phyloP scores from a whole-genome alignment of 164 flowering plant genomes.

The Buxus sempervirens region DNA sequence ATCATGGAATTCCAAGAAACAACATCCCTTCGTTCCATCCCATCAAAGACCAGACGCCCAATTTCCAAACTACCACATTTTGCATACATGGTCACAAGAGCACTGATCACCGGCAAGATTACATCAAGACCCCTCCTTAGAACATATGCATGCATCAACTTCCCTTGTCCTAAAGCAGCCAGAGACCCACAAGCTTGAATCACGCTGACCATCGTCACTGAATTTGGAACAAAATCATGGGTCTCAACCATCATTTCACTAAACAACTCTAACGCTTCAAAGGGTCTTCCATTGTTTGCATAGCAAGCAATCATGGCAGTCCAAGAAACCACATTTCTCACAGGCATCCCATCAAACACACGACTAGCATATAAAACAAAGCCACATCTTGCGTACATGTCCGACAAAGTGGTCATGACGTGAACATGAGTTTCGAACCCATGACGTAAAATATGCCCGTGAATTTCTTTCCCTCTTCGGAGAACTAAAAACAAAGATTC shows the following conservation, averaged over 20 bases:
- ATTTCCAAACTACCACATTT: conserved; percentile 62
- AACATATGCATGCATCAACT: conserved; percentile 59
- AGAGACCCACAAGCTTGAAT: conserved; percentile 83
- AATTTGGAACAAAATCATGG: conserved; percentile 44
- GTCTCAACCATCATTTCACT: conserved; percentile 49
- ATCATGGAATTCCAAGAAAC: conserved; percentile 77
- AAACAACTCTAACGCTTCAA: conserved; percentile 70
- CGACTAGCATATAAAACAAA: conserved; percentile 43
- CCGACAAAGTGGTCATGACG: conserved; percentile 74
- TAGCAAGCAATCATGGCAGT: conserved; percentile 89
- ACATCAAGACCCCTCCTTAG: conserved; percentile 72
- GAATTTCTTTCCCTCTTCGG: conserved; percentile 63
- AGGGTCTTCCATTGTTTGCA: conserved; percentile 59
- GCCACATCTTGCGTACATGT: conserved; percentile 76
- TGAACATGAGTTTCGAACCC: conserved; percentile 61
- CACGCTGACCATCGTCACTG: conserved; percentile 87
- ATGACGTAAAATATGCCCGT: conserved; percentile 58
- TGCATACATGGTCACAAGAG: conserved; percentile 69
- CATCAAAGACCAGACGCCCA: conserved; percentile 51
- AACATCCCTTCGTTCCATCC: conserved; percentile 49
- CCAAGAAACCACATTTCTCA: conserved; percentile 82
- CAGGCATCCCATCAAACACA: conserved; percentile 59
- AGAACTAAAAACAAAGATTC: conserved; percentile 26
- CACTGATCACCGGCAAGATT: conserved; percentile 51
- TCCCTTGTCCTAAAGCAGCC: conserved; percentile 74